These are phyloP conservation scores for Metschnikowia aberdeeniae DNA, from an alignment of 805 yeast species.

Conservation along the genomic window DNA sequence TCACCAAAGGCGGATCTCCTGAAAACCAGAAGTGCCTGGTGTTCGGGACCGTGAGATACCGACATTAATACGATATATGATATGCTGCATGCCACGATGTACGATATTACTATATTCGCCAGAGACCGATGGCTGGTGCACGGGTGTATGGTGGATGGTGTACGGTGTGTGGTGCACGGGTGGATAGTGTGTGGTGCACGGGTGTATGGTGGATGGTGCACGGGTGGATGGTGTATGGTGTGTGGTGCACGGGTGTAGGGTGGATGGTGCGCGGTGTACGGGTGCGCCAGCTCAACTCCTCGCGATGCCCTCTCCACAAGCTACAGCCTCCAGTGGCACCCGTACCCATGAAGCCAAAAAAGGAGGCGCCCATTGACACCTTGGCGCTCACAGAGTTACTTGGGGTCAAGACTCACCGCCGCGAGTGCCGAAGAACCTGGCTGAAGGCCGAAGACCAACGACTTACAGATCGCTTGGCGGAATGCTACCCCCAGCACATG, in stretches of 20 bases:
- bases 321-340: neutral
- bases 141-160: neutral
- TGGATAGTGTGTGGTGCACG: neutral
- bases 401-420: slow-evolving; percentile 70
- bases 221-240: neutral
- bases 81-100: too few relatives aligned
- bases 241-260: neutral
- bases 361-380: slow-evolving; percentile 38
- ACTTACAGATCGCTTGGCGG: slow-evolving; percentile 41
- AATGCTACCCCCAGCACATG: slow-evolving; percentile 24
- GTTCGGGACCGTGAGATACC: neutral
- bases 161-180: neutral
- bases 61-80: neutral
- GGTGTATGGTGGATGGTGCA: neutral
- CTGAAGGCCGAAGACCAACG: slow-evolving; percentile 64
- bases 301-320: neutral
- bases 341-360: slow-evolving; percentile 3
- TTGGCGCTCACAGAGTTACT: slow-evolving; percentile 62
- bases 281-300: neutral
- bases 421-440: slow-evolving; percentile 68
- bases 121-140: neutral
- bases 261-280: neutral
- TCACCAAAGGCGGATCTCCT: too few relatives aligned
- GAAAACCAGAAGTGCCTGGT: neutral
- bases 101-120: neutral